Base-by-base conservation (phyloP, 495 filamentous ascomycete genomes). In the Podospora comata region DNA sequence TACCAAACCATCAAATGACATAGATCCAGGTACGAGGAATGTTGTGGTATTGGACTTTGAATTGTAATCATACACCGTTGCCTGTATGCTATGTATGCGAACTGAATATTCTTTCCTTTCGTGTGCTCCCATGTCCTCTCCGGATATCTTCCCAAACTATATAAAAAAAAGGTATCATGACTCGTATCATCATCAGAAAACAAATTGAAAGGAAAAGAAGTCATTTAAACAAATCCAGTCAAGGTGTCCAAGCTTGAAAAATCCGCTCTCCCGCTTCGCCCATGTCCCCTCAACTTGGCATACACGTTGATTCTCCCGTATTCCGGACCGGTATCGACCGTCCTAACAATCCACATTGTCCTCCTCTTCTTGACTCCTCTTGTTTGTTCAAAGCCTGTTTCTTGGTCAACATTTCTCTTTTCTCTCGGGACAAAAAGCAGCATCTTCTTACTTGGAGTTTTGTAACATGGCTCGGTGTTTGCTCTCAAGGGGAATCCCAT, bases 11-110 rank as follows among this genome's bases (percentile, higher is more conserved):
- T 13, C 15, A 13, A 11, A 11, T 11, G 6, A 48, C 9, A 23
- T 23, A 23, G 6, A 11, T 4, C 19, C 28, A 55, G 58, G 67
- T 5, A 65, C 60, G 55, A 73, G 63, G 27, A 65, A 76, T 26
- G 72, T 79, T 15, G 74, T 67, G 0, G 77, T 82, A 39, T 57
- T 82, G 44, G 79, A 81, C 68, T 81, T 82, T 64, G 23, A 58
- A 58, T 7, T 58, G 55, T 58, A 58, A 0, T 20, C 20, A 23
- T 20, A 56, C 6, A 4, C 2, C 54, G 4, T 32, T 32, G 39
- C 39, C 15, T 48, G 39, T 13, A 48, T 6, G 34, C 5, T 39
- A 39, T 39, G 34, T 39, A 39, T 3, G 34, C 11, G 11, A 39
- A 39, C 11, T 5, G 11, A 39, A 39, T 48, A 3, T 32, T 32